A percentile compares a stretch with the other conserved stretches of the same genome.
phyloP scores from a whole-genome alignment of 2,329 filamentous ascomycete species.

The Aureobasidium sp. region DNA sequence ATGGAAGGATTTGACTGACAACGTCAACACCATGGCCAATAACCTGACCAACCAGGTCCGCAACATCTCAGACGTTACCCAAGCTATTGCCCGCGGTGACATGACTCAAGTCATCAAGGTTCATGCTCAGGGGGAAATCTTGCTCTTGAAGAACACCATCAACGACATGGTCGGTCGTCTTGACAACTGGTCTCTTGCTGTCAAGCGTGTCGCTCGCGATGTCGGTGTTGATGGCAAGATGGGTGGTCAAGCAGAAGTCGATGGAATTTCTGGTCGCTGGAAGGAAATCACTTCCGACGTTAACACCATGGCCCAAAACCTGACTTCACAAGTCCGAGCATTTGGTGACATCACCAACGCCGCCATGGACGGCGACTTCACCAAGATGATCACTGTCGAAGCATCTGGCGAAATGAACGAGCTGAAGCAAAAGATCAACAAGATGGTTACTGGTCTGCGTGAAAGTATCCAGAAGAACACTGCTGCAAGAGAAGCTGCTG shows the following conservation, averaged over 20 bases:
- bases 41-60: conserved; percentile 64
- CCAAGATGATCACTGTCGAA: conserved; percentile 91
- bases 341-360: conserved; percentile 99
- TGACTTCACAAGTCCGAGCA: conserved; percentile 93
- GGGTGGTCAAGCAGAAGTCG: conserved; percentile 92
- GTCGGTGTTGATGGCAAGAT: conserved; percentile 98
- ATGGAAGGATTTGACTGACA: conserved; percentile 59
- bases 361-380: conserved; percentile 94
- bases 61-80: conserved; percentile 87
- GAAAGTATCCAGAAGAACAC: conserved; percentile 97
- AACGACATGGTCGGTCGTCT: conserved; percentile 97
- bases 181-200: conserved; percentile 91
- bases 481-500: conserved; percentile 87
- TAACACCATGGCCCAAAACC: conserved; percentile 76
- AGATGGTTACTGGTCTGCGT: conserved; percentile 93
- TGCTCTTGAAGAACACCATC: conserved; percentile 90
- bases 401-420: conserved; percentile 99
- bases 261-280: conserved; percentile 88
- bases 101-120: conserved; percentile 96
- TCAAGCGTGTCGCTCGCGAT: conserved; percentile 91
- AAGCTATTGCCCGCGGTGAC: conserved; percentile 90
- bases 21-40: conserved; percentile 60
- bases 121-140: conserved; percentile 88
- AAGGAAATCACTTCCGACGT: conserved; percentile 97
- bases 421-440: conserved; percentile 97